Evolutionary conservation across 2,329 filamentous ascomycete species (phyloP).

Genomic region (Fusarium newnesense): DNA sequence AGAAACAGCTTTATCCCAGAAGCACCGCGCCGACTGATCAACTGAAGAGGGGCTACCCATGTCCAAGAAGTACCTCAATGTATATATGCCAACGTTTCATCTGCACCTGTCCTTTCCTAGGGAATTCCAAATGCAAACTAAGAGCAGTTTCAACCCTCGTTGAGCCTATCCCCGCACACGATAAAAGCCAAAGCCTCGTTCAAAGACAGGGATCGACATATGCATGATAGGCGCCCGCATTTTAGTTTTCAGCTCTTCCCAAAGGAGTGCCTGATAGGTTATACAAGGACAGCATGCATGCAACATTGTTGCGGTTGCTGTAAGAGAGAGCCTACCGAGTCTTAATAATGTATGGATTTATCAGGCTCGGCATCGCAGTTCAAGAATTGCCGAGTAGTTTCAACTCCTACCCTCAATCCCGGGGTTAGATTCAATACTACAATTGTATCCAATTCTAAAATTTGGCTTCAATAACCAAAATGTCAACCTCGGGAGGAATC

Average conservation of each 20-base stretch:
- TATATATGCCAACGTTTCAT: background rate
- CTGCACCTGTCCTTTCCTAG: background rate
- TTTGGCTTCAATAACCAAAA: background rate
- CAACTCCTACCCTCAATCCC: background rate
- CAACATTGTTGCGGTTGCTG: background rate
- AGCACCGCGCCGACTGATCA: background rate
- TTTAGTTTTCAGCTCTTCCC: background rate
- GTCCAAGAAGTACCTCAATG: background rate
- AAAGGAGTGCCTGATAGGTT: background rate
- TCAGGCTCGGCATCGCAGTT: background rate
- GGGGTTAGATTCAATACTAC: background rate
- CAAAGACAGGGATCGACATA: background rate
- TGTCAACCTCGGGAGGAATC: background rate
- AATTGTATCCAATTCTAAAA: background rate
- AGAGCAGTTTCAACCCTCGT: background rate
- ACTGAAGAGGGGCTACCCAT: background rate
- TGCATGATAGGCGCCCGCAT: background rate
- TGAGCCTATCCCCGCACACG: background rate
- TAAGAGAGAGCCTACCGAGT: background rate
- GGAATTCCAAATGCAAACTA: background rate
- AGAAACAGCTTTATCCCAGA: background rate
- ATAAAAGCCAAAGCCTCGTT: background rate
- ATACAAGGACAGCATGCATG: background rate
- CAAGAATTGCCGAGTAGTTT: background rate
- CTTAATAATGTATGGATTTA: background rate